Base-by-base conservation (phyloP, 495 filamentous ascomycete species). In the Elasticomyces elasticus region DNA sequence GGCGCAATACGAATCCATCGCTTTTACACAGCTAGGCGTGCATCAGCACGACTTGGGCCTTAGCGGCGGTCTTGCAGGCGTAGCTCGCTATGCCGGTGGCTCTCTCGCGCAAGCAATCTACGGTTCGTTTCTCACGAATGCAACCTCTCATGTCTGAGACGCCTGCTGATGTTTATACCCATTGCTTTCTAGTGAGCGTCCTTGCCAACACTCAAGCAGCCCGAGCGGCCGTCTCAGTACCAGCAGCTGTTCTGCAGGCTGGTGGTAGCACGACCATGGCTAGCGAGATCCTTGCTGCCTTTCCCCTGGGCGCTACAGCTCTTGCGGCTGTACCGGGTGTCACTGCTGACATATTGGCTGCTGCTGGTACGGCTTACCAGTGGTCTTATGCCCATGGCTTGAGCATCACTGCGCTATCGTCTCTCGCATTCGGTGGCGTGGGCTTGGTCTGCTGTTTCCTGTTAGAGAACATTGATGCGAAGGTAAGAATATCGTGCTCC, bases 91-190 rank as follows among this genome's bases (percentile, higher is more conserved):
- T 41, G 65, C 67, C 10, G 67, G 67, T 11, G 68, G 68, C 22
- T 57, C 53, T 20, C 54, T 69, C 12, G 64, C 67, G 0, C 53
- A 61, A n/a, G 66, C 67, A 6, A 64, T 68, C 50, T 69, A 68
- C 44, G n/a, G n/a, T n/a, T n/a, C n/a, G n/a, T n/a, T n/a, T n/a
- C n/a, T n/a, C n/a, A n/a, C n/a, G n/a, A n/a, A n/a, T n/a, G n/a
- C n/a, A n/a, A n/a, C n/a, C n/a, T n/a, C n/a, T n/a, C n/a, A n/a
- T n/a, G n/a, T n/a, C n/a, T n/a, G n/a, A n/a, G n/a, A n/a, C n/a
- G n/a, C n/a, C n/a, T n/a, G n/a, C n/a, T n/a, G n/a, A n/a, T n/a
- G n/a, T n/a, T n/a, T n/a, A n/a, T n/a, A n/a, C n/a, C n/a, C n/a
- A n/a, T n/a, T n/a, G n/a, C n/a, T n/a, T n/a, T n/a, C n/a, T n/a